Evolutionary conservation across 208 protist species (phyloP).

Genomic region (Strigomonas galati): DNA sequence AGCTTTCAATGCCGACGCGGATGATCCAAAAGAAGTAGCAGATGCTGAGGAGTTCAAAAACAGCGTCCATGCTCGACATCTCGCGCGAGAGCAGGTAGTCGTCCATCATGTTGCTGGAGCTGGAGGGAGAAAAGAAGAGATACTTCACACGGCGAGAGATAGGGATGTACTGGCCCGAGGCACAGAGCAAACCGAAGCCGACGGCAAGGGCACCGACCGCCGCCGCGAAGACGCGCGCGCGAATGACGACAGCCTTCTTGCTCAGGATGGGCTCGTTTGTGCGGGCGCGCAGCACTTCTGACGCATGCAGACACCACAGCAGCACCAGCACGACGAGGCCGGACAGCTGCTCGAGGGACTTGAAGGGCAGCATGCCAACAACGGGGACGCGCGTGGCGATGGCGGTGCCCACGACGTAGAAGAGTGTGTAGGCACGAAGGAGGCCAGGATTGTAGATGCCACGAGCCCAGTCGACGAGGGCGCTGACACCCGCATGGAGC

Average conservation of each 20-base stretch:
- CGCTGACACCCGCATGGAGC: constrained; percentile 86
- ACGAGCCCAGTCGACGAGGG: constrained; percentile 75
- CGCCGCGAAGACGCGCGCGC: constrained; percentile 25
- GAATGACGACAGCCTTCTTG: constrained; percentile 21
- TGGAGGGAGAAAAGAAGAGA: constrained; percentile 64
- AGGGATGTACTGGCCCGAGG: constrained; percentile 48
- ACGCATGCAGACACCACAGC: constrained; percentile 29
- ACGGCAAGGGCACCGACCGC: constrained; percentile 23
- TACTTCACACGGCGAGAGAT: constrained; percentile 55
- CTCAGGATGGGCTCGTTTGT: constrained; percentile 20
- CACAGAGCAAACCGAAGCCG: constrained; percentile 23
- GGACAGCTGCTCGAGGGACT: constrained; percentile 94
- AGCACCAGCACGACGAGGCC: constrained; percentile 84
- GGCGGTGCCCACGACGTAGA: constrained; percentile 95
- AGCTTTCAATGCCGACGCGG: neutral
- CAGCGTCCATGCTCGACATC: neutral
- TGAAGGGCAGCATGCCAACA: constrained; percentile 93
- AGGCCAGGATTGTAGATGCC: constrained; percentile 85
- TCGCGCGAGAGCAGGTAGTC: constrained; percentile 77
- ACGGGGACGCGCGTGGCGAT: constrained; percentile 95
- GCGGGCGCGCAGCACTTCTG: constrained; percentile 23
- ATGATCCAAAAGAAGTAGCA: constrained; percentile 20
- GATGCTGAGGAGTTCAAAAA: constrained; percentile 11
- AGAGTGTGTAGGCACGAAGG: constrained; percentile 93
- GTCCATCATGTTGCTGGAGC: constrained; percentile 74